A percentile compares a stretch with the other conserved stretches of the same genome.
These are phyloP conservation scores for Gloeophyllum trabeum DNA, from an alignment of 768 basidiomycete genomes.

Conservation along the genomic window DNA sequence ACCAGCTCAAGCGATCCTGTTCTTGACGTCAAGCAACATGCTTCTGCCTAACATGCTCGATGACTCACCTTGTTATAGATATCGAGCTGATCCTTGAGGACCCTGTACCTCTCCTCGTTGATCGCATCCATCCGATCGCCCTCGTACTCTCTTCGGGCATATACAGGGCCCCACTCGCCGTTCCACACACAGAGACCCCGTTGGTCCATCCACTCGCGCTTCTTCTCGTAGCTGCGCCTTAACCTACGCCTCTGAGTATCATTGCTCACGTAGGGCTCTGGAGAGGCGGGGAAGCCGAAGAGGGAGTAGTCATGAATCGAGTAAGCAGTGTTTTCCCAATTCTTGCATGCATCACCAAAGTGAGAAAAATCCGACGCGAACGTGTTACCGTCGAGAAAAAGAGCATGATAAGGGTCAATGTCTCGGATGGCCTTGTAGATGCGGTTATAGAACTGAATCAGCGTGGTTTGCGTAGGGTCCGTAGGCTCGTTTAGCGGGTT, in stretches of 20 bases:
- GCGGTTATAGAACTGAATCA: constrained; percentile 58
- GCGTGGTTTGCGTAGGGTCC: constrained; percentile 52
- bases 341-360: constrained; percentile 50
- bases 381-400: constrained; percentile 81
- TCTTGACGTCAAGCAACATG: background rate
- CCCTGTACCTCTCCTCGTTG: constrained; percentile 52
- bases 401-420: constrained; percentile 56
- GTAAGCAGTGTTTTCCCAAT: constrained; percentile 65
- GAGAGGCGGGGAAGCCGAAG: constrained; percentile 61
- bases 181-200: constrained; percentile 61
- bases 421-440: constrained; percentile 61
- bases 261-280: constrained; percentile 40
- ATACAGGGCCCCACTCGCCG: constrained; percentile 81
- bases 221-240: constrained; percentile 53
- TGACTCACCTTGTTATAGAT: constrained; percentile 51
- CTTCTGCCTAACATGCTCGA: background rate
- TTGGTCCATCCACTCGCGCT: constrained; percentile 69
- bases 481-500: constrained; percentile 83
- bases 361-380: constrained; percentile 71
- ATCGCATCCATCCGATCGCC: constrained; percentile 50
- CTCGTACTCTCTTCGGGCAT: constrained; percentile 42
- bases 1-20: constrained; percentile 62
- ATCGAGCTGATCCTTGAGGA: constrained; percentile 62
- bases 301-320: constrained; percentile 69
- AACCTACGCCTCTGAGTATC: constrained; percentile 42